Evolutionary conservation across 768 basidiomycete species (phyloP), one percentile per base, ranked within the genome.

Genomic region (Suillus spraguei): DNA sequence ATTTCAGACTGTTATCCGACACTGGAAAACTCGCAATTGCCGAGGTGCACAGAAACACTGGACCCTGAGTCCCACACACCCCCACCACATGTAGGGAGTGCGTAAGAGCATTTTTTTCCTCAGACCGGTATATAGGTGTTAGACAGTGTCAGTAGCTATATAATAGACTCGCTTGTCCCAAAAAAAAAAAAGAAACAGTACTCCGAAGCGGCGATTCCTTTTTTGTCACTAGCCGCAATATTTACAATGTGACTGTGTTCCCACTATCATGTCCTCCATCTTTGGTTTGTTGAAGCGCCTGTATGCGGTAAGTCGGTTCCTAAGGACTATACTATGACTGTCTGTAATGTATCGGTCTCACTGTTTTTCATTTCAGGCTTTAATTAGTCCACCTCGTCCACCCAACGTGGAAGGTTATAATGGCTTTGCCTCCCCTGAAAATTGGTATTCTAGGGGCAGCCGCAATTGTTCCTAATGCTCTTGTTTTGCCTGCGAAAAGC

Each of bases 381-480:
- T 72, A 49, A 3, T 72, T 56, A 65, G 59, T 47, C 72, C 72
- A 22, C 69, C 74, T 47, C 20, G 56, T 36, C 60, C 61, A 11
- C 7, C 20, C 59, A n/a, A 36, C 32, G 55, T 35, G n/a, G n/a
- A n/a, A n/a, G n/a, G n/a, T n/a, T n/a, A n/a, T 1, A 16, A 28
- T 13, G 10, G n/a, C 56, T 11, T 41, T 28, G 28, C 17, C 67
- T 14, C 70, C 71, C 1, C 62, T 82, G 5, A 76, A 72, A 38
- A 76, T 82, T 60, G 83, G 83, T 10, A 77, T 83, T 58, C 67
- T 84, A 7, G 82, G 87, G 7, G 85, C 87, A 2, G 86, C 87
- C 1, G 74, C 67, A 35, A 87, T 88, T 35, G 85, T 82, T 0
- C 85, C 85, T 5, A 46, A 63, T 9, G 86, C 83, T 9, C 73